phyloP scores from a whole-genome alignment of 2,329 filamentous ascomycete genomes.

The Xylariaceae sp. region DNA sequence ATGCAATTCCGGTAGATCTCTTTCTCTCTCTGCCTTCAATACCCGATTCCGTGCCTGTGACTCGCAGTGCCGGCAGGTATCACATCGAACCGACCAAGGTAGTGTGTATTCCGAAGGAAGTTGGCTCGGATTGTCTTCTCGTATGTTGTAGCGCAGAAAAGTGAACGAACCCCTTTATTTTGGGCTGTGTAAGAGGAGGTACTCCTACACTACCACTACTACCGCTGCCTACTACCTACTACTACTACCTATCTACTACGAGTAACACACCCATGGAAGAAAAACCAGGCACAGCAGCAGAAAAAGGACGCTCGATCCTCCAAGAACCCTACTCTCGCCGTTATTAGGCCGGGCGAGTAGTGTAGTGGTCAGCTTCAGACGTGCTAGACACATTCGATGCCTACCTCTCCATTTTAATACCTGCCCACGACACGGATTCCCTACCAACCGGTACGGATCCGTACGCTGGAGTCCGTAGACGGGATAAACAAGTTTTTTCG shows the following conservation, averaged over 20 bases:
- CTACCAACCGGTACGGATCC: constrained; percentile 6
- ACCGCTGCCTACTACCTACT: too few species aligned
- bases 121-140: neutral
- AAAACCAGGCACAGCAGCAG: neutral
- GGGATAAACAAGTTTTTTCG: neutral
- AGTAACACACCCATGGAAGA: neutral
- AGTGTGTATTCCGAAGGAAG: neutral
- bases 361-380: too few species aligned
- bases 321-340: neutral
- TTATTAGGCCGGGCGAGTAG: neutral
- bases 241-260: too few species aligned
- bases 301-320: neutral
- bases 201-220: too few species aligned
- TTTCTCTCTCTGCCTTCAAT: too few species aligned
- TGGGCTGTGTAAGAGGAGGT: neutral
- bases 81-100: too few species aligned
- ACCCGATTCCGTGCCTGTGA: too few species aligned
- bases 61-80: too few species aligned
- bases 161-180: neutral
- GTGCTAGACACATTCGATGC: too few species aligned
- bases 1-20: neutral
- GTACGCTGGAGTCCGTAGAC: neutral
- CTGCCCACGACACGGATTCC: too few species aligned
- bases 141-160: neutral
- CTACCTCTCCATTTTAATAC: too few species aligned